Evolutionary conservation across 2,329 filamentous ascomycete species (phyloP).

Genomic region (Colletotrichum neosansevieriae): DNA sequence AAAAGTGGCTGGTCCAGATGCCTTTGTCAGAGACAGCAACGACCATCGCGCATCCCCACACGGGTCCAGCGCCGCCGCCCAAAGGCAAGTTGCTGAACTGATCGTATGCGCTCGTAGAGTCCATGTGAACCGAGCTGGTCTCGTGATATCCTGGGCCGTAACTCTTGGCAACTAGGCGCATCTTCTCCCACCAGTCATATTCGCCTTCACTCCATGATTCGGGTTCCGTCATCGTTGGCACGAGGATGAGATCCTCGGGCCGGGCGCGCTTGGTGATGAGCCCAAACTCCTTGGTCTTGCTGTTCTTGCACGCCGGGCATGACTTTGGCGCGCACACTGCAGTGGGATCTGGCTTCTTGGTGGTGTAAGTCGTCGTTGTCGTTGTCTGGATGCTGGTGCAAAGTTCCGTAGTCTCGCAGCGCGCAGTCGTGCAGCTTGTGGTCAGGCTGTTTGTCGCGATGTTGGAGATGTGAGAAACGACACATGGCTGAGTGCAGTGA

Average conservation of each 20-base stretch:
- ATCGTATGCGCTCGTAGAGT: slow-evolving; percentile 22
- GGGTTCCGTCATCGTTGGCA: slow-evolving; percentile 10
- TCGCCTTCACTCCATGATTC: slow-evolving; percentile 29
- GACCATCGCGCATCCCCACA: slow-evolving; percentile 41
- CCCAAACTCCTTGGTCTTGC: neutral
- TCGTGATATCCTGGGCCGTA: slow-evolving; percentile 31
- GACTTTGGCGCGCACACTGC: slow-evolving; percentile 20
- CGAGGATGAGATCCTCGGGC: slow-evolving; percentile 33
- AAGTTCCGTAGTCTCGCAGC: slow-evolving; percentile 31
- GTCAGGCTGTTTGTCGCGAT: slow-evolving; percentile 21
- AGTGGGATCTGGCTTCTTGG: slow-evolving; percentile 18
- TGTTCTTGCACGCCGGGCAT: slow-evolving; percentile 15
- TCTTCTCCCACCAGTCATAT: slow-evolving; percentile 38
- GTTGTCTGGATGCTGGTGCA: slow-evolving; percentile 33
- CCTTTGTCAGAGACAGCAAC: slow-evolving; percentile 29
- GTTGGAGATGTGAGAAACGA: slow-evolving; percentile 23
- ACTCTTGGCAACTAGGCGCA: slow-evolving; percentile 28
- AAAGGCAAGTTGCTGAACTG: slow-evolving; percentile 13
- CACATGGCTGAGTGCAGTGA: slow-evolving; percentile 38
- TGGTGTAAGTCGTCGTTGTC: slow-evolving; percentile 27
- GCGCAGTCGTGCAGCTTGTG: slow-evolving; percentile 34
- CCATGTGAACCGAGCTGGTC: slow-evolving; percentile 5
- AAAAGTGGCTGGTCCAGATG: slow-evolving; percentile 39
- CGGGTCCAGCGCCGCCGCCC: slow-evolving; percentile 35
- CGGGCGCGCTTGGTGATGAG: neutral